Percentiles rank a stretch among this genome's conserved stretches.
Evolutionary conservation across 1,284 basidiomycete species (phyloP).

Genomic region (Baeospora myosura): DNA sequence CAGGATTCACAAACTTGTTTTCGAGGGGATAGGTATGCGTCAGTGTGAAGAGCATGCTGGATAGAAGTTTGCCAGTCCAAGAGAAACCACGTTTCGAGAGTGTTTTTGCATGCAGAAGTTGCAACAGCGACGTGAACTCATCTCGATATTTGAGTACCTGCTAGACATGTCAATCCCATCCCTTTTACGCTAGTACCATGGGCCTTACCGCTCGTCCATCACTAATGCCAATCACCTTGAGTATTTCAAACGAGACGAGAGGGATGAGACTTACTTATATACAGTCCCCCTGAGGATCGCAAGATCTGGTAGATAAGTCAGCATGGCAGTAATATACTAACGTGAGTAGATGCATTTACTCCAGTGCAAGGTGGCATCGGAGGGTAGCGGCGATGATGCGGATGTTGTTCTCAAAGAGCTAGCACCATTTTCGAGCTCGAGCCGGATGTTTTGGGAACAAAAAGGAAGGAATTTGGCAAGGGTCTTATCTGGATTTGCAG

Average conservation of each 20-base stretch:
- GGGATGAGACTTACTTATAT: slow-evolving; percentile 50
- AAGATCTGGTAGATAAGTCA: slow-evolving; percentile 42
- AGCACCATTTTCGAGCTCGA: slow-evolving; percentile 82
- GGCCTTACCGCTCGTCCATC: slow-evolving; percentile 54
- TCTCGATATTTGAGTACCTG: slow-evolving; percentile 61
- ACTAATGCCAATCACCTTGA: slow-evolving; percentile 25
- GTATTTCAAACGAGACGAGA: slow-evolving; percentile 3
- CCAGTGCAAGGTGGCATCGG: slow-evolving; percentile 88
- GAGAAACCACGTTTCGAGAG: slow-evolving; percentile 81
- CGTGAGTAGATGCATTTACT: slow-evolving; percentile 37
- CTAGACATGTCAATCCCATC: slow-evolving; percentile 5
- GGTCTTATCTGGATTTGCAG: slow-evolving; percentile 73
- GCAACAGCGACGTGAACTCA: slow-evolving; percentile 60
- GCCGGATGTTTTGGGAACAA: slow-evolving; percentile 64
- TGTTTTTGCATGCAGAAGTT: slow-evolving; percentile 62
- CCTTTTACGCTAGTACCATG: background rate
- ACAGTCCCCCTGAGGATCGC: slow-evolving; percentile 63
- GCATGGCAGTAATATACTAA: slow-evolving; percentile 3
- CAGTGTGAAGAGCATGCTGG: slow-evolving; percentile 69
- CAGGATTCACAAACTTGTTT: slow-evolving; percentile 76
- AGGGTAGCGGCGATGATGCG: slow-evolving; percentile 62
- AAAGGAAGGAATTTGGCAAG: slow-evolving; percentile 72
- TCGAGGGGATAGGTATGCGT: slow-evolving; percentile 81
- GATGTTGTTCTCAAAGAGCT: slow-evolving; percentile 80
- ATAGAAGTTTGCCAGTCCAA: slow-evolving; percentile 75